These are phyloP conservation scores for Claviceps humidiphila DNA, from an alignment of 2,329 filamentous ascomycete species.

Conservation along the genomic window DNA sequence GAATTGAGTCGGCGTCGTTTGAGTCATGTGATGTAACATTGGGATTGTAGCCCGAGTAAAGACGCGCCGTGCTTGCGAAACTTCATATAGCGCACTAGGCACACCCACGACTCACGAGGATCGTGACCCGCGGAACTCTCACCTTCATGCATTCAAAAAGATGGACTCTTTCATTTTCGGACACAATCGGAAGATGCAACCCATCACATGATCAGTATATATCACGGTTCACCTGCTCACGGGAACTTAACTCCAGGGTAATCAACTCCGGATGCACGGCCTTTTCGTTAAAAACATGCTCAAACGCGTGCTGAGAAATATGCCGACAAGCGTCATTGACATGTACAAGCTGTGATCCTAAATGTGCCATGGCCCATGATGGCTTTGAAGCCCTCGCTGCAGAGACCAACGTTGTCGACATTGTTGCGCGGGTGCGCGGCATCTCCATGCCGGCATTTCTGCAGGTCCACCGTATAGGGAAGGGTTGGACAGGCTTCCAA, in stretches of 20 bases:
- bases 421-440: slow-evolving; percentile 53
- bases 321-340: slow-evolving; percentile 77
- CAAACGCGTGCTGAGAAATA: slow-evolving; percentile 59
- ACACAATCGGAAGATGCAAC: slow-evolving; percentile 49
- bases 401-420: slow-evolving; percentile 56
- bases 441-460: slow-evolving; percentile 66
- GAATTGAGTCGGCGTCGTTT: slow-evolving; percentile 24
- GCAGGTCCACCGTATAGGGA: slow-evolving; percentile 55
- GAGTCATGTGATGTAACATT: slow-evolving; percentile 20
- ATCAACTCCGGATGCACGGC: slow-evolving; percentile 53
- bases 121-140: slow-evolving; percentile 39
- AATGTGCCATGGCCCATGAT: slow-evolving; percentile 60
- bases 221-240: slow-evolving; percentile 41
- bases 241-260: slow-evolving; percentile 68
- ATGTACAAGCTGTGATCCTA: slow-evolving; percentile 47
- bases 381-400: slow-evolving; percentile 60
- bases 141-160: slow-evolving; percentile 55
- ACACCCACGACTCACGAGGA: slow-evolving; percentile 36
- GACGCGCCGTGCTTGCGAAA: too few relatives aligned
- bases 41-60: too few relatives aligned
- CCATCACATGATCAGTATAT: slow-evolving; percentile 41
- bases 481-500: slow-evolving; percentile 61
- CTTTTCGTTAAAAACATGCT: slow-evolving; percentile 53
- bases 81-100: slow-evolving; percentile 41
- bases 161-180: slow-evolving; percentile 46